Evolutionary conservation across 176 grass and related monocot genomes (phyloP).

Genomic region (barley (Hordeum vulgare)): MorexV3_pseudomolecules_assembly NC_058520.1:92040774-92041273

Average conservation of each 20-base stretch:
- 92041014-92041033: slow-evolving; percentile 44
- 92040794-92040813: neutral
- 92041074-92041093: no score
- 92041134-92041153: slow-evolving; percentile 51
- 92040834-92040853: slow-evolving; percentile 44
- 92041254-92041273: slow-evolving; percentile 10
- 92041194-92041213: neutral
- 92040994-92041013: slow-evolving; percentile 31
- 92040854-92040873: neutral
- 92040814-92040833: slow-evolving; percentile 28
- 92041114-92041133: slow-evolving; percentile 37
- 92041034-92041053: slow-evolving; percentile 45
- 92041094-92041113: neutral
- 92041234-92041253: slow-evolving; percentile 30
- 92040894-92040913: neutral
- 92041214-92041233: neutral
- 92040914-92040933: slow-evolving; percentile 6
- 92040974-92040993: neutral
- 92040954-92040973: neutral
- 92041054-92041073: neutral
- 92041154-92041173: slow-evolving; percentile 59
- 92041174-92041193: neutral
- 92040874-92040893: neutral
- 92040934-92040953: slow-evolving; percentile 25
- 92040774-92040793: neutral